A percentile compares a stretch with the other conserved stretches of the same genome.
These are phyloP conservation scores for Aurifilum marmelostoma DNA, from an alignment of 2,329 filamentous ascomycete genomes.

Conservation along the genomic window DNA sequence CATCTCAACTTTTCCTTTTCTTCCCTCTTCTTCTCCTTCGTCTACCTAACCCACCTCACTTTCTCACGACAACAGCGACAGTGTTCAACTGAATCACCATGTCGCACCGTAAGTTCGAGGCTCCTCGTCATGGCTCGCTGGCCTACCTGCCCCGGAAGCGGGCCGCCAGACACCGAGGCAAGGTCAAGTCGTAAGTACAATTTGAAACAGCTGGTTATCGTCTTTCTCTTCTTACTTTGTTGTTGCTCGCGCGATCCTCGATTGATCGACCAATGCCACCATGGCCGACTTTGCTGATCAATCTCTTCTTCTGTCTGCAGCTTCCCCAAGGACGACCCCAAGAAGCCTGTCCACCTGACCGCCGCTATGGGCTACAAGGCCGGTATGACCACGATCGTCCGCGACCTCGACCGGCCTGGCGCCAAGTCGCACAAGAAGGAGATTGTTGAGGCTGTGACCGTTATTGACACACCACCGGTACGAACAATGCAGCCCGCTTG, in stretches of 20 bases:
- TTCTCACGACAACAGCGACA: slow-evolving; percentile 28
- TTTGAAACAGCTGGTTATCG: slow-evolving; percentile 13
- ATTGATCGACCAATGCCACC: neutral
- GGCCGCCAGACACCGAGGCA: slow-evolving; percentile 90
- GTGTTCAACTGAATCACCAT: slow-evolving; percentile 35
- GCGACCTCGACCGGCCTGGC: slow-evolving; percentile 97
- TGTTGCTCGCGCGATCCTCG: slow-evolving; percentile 1
- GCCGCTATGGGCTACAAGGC: slow-evolving; percentile 99
- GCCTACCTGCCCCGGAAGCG: slow-evolving; percentile 89
- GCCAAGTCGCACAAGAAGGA: slow-evolving; percentile 99
- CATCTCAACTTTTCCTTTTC: slow-evolving; percentile 13
- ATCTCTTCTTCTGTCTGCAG: slow-evolving; percentile 48
- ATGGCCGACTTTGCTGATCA: slow-evolving; percentile 17
- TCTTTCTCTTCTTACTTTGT: neutral
- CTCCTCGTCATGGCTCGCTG: slow-evolving; percentile 92
- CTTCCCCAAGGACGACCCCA: slow-evolving; percentile 99
- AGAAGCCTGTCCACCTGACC: slow-evolving; percentile 99
- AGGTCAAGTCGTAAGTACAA: slow-evolving; percentile 90
- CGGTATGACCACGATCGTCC: slow-evolving; percentile 99
- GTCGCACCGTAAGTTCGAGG: slow-evolving; percentile 69
- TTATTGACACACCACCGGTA: slow-evolving; percentile 96
- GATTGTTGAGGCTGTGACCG: slow-evolving; percentile 83
- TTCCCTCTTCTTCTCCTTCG: slow-evolving; percentile 12
- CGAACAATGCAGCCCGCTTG: slow-evolving; percentile 82
- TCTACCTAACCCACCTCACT: slow-evolving; percentile 20